Conservation (phyloP, 2,329 filamentous ascomycete species). For the Aphanoascus verrucosus region DNA sequence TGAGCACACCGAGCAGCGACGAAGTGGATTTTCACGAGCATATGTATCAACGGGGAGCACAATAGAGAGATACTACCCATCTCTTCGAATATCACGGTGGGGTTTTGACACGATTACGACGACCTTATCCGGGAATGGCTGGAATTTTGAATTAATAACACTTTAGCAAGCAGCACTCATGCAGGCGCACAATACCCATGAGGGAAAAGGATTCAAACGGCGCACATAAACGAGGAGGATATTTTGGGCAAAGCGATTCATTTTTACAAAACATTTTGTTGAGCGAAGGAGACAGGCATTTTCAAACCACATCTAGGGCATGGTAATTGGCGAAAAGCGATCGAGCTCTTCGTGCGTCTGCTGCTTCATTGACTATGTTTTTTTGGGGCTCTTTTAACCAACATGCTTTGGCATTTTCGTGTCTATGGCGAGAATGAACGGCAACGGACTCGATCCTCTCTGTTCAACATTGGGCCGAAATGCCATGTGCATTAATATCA, state of each 20-base stretch:
- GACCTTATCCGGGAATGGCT: not conserved
- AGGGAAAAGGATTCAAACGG: slow-evolving; percentile 1
- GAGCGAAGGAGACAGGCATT: not conserved
- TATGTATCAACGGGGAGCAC: slow-evolving; percentile 14
- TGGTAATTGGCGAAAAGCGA: not conserved
- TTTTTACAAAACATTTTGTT: not conserved
- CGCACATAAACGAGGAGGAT: not conserved
- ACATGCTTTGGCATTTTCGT: not conserved
- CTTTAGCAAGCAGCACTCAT: slow-evolving; percentile 2
- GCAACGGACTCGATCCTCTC: not conserved
- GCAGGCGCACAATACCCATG: slow-evolving; percentile 10
- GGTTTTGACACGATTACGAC: not conserved
- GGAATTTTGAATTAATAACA: slow-evolving; percentile 8
- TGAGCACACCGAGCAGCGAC: slow-evolving; percentile 16
- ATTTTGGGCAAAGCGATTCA: not conserved
- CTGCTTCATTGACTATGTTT: not conserved
- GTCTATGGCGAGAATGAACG: not conserved
- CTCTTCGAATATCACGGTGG: not conserved
- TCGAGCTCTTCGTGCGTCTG: not conserved
- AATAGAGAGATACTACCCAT: not conserved
- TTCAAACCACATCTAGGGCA: slow-evolving; percentile 2
- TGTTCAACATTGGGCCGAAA: not conserved
- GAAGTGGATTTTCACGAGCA: slow-evolving; percentile 17
- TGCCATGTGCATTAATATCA: not conserved
- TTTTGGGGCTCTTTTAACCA: not conserved